Evolutionary conservation across 2,329 filamentous ascomycete species (phyloP).

Genomic region (Albifimbria verrucaria): DNA sequence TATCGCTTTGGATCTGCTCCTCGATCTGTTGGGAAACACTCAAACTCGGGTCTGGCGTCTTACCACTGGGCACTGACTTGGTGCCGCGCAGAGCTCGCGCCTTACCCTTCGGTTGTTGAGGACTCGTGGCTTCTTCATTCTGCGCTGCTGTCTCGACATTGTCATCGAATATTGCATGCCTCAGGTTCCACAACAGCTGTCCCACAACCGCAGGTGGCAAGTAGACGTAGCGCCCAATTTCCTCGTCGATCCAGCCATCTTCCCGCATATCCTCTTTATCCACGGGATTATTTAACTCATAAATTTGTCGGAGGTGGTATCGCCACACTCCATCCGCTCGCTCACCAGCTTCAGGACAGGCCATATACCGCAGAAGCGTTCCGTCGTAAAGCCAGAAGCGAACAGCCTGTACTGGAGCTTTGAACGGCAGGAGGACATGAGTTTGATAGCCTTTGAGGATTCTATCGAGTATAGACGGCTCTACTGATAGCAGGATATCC

Average conservation of each 20-base stretch:
- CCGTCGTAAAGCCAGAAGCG: constrained; percentile 63
- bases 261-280: constrained; percentile 47
- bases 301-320: constrained; percentile 43
- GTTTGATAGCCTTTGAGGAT: constrained; percentile 49
- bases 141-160: constrained; percentile 17
- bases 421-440: constrained; percentile 54
- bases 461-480: constrained; percentile 41
- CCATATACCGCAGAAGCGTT: constrained; percentile 57
- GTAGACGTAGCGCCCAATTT: constrained; percentile 50
- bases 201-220: constrained; percentile 56
- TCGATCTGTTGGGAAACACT: constrained; percentile 51
- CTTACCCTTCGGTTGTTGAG: not conserved
- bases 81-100: constrained; percentile 5
- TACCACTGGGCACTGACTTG: constrained; percentile 8
- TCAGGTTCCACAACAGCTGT: constrained; percentile 55
- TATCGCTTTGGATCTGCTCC: constrained; percentile 47
- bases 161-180: constrained; percentile 43
- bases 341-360: constrained; percentile 46
- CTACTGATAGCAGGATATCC: constrained; percentile 52
- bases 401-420: constrained; percentile 49
- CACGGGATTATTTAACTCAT: constrained; percentile 60
- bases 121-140: constrained; percentile 9
- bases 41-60: constrained; percentile 20
- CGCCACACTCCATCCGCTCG: constrained; percentile 32
- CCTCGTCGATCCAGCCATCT: constrained; percentile 50